A percentile compares a stretch with the other conserved stretches of the same genome.
Evolutionary conservation across 495 filamentous ascomycete genomes (phyloP).

Genomic region (Usnea hakonensis): DNA sequence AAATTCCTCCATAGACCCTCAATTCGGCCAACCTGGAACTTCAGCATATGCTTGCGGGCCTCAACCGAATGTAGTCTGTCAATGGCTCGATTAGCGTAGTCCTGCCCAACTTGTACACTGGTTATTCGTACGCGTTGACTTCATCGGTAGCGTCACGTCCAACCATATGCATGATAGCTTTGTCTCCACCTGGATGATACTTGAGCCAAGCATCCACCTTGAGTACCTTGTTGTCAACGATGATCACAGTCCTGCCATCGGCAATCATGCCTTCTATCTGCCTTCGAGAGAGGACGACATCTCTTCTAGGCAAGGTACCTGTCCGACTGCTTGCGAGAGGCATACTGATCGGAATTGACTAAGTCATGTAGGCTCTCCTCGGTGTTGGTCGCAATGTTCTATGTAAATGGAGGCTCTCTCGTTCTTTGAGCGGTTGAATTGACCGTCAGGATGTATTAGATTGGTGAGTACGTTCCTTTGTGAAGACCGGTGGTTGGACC

Average conservation of each 20-base stretch:
- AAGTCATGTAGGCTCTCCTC: slow-evolving; percentile 2
- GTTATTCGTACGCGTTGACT: slow-evolving; percentile 68
- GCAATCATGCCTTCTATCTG: slow-evolving; percentile 85
- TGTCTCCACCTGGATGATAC: slow-evolving; percentile 89
- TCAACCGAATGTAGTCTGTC: slow-evolving; percentile 75
- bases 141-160: slow-evolving; percentile 96
- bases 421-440: neutral
- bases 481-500: neutral
- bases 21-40: slow-evolving; percentile 76
- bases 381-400: neutral
- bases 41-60: slow-evolving; percentile 66
- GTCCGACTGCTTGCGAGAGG: neutral
- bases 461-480: neutral
- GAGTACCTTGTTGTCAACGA: slow-evolving; percentile 71
- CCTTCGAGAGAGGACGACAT: slow-evolving; percentile 54
- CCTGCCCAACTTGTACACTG: neutral
- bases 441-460: neutral
- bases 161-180: slow-evolving; percentile 89
- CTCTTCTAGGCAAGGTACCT: slow-evolving; percentile 33
- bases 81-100: slow-evolving; percentile 13
- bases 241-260: slow-evolving; percentile 72
- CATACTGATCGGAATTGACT: slow-evolving; percentile 12
- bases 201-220: slow-evolving; percentile 81
- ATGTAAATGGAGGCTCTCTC: neutral
- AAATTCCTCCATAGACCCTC: slow-evolving; percentile 84